phyloP scores from a whole-genome alignment of 2,329 filamentous ascomycete species.

The Nemania diffusa region DNA sequence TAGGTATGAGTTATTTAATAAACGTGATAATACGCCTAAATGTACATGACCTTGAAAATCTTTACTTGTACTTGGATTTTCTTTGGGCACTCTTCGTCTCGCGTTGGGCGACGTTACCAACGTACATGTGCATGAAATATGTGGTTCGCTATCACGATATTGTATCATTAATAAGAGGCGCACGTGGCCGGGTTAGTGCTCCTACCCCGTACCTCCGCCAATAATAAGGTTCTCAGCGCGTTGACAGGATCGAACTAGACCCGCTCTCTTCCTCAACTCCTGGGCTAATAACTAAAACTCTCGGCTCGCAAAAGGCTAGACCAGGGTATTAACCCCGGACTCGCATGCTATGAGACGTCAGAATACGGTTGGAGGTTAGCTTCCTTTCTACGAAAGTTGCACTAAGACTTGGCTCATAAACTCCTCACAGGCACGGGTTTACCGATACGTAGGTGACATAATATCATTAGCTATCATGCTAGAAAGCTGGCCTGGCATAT shows the following conservation, averaged over 20 bases:
- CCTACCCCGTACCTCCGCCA: slow-evolving; percentile 4
- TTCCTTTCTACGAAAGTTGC: neutral
- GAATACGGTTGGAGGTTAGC: slow-evolving; percentile 10
- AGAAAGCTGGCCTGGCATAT: neutral
- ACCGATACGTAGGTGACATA: neutral
- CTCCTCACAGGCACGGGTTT: neutral
- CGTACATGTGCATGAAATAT: neutral
- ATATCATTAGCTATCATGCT: neutral
- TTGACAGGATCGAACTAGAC: neutral
- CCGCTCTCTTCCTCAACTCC: slow-evolving; percentile 4
- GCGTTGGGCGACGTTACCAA: neutral
- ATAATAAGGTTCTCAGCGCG: neutral
- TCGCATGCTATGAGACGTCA: slow-evolving; percentile 12
- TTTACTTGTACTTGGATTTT: neutral
- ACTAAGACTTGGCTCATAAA: neutral
- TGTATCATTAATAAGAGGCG: neutral
- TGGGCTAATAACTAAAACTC: slow-evolving; percentile 5
- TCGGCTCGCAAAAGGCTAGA: slow-evolving; percentile 15
- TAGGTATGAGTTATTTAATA: neutral
- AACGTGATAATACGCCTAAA: neutral
- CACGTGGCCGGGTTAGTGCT: neutral
- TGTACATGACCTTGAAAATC: neutral
- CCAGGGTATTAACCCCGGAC: neutral
- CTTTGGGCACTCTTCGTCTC: neutral
- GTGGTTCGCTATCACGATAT: neutral